Percentiles rank a stretch among this genome's conserved stretches.
phyloP scores from a whole-genome alignment of 139 green algal species.

The Chlorella sp. region DNA sequence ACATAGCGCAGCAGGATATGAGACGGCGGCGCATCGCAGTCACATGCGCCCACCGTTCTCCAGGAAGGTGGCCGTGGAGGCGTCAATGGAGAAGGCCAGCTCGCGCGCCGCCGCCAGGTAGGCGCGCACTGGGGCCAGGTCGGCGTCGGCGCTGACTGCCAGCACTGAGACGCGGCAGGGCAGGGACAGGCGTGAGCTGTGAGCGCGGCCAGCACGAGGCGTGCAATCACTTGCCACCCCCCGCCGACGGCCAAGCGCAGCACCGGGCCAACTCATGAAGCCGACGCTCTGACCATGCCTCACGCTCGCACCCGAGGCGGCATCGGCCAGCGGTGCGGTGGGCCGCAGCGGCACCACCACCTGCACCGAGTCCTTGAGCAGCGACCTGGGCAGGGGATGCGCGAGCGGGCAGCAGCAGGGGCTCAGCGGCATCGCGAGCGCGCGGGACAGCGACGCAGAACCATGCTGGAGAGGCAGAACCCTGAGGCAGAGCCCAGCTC shows the following conservation, averaged over 20 bases:
- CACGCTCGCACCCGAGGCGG: no score
- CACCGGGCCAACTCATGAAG: no score
- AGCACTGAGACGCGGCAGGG: not conserved
- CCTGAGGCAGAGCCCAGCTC: no score
- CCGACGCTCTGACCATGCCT: no score
- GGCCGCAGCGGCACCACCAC: conserved; percentile 48
- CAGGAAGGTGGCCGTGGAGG: conserved; percentile 15
- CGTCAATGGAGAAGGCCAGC: conserved; percentile 36
- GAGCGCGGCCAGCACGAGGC: no score
- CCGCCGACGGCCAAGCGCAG: no score
- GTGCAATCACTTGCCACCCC: no score
- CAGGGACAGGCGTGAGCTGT: no score
- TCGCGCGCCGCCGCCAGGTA: conserved; percentile 32
- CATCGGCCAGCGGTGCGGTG: conserved; percentile 10
- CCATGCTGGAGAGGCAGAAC: no score
- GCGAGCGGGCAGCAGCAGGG: conserved; percentile 30
- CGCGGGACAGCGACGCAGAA: not conserved
- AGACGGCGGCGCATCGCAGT: no score
- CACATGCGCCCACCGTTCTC: conserved; percentile 8
- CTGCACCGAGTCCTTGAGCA: conserved; percentile 38
- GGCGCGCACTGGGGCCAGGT: conserved; percentile 34
- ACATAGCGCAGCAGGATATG: not conserved
- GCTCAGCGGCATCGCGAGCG: not conserved
- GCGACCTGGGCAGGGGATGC: conserved; percentile 39
- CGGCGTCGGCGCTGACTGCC: not conserved